Percentiles rank a stretch among this genome's conserved stretches.
phyloP scores from a whole-genome alignment of 768 basidiomycete genomes.

The Mycena rebaudengoi region DNA sequence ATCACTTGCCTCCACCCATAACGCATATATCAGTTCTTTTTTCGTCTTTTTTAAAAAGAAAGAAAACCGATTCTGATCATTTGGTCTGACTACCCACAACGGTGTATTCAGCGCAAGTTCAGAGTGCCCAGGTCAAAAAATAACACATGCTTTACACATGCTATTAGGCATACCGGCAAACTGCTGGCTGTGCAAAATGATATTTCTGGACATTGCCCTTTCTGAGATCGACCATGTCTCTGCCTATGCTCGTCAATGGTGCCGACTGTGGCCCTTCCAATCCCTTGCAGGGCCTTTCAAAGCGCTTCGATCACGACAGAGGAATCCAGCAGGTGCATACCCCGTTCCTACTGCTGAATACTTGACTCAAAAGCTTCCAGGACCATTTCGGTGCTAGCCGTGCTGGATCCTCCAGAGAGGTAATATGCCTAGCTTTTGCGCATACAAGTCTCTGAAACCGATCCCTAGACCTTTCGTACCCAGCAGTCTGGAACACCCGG shows the following conservation, averaged over 20 bases:
- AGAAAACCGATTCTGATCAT: too few relatives aligned
- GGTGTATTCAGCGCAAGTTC: too few relatives aligned
- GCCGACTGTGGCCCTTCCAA: constrained; percentile 90
- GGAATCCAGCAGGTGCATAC: constrained; percentile 77
- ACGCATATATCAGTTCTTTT: too few relatives aligned
- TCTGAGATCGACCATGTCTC: constrained; percentile 61
- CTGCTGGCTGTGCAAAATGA: too few relatives aligned
- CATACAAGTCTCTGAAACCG: constrained; percentile 2
- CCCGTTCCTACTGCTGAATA: not conserved
- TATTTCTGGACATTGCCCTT: not conserved
- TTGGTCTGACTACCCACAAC: too few relatives aligned
- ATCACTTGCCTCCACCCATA: too few relatives aligned
- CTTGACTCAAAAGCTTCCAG: constrained; percentile 41
- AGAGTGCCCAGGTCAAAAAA: too few relatives aligned
- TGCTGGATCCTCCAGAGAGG: constrained; percentile 71
- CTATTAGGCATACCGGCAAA: too few relatives aligned
- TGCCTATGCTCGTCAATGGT: constrained; percentile 80
- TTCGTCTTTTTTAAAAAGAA: too few relatives aligned
- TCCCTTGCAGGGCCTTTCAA: constrained; percentile 80
- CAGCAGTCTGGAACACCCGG: constrained; percentile 50
- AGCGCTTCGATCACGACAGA: constrained; percentile 81
- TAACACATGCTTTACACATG: too few relatives aligned
- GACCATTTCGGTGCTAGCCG: constrained; percentile 74
- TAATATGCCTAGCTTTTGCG: constrained; percentile 36
- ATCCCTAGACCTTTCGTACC: constrained; percentile 66